These are phyloP conservation scores for Stemphylium vesicarium DNA, from an alignment of 2,329 filamentous ascomycete genomes.

Conservation along the genomic window DNA sequence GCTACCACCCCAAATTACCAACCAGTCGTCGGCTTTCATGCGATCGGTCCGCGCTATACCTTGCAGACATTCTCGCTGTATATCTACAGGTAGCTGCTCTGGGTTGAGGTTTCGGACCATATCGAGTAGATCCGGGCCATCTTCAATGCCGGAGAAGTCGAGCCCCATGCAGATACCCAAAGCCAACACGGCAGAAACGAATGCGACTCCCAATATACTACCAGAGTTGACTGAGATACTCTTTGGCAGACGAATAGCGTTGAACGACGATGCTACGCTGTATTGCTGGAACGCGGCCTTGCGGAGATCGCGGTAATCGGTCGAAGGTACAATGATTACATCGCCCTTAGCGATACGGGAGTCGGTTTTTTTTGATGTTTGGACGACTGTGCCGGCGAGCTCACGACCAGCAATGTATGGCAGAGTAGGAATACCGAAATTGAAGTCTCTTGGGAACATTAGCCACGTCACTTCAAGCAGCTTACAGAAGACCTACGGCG, in stretches of 20 bases:
- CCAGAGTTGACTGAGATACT: conserved; percentile 61
- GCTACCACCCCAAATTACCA: conserved; percentile 76
- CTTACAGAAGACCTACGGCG: conserved; percentile 60
- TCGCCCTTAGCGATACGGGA: conserved; percentile 57
- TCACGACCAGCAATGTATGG: conserved; percentile 75
- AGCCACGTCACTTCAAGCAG: not conserved
- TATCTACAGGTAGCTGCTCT: conserved; percentile 64
- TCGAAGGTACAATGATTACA: conserved; percentile 67
- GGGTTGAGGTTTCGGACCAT: conserved; percentile 57
- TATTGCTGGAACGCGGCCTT: conserved; percentile 77
- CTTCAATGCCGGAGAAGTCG: conserved; percentile 61
- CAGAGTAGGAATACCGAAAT: conserved; percentile 70
- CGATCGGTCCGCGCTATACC: conserved; percentile 61
- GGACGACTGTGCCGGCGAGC: conserved; percentile 68
- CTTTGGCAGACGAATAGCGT: conserved; percentile 67
- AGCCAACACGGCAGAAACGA: conserved; percentile 70
- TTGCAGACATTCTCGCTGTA: conserved; percentile 67
- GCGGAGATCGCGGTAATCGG: conserved; percentile 74
- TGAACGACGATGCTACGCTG: conserved; percentile 68
- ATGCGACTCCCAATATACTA: conserved; percentile 72
- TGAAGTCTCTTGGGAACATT: conserved; percentile 63
- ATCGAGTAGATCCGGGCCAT: conserved; percentile 65
- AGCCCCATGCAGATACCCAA: conserved; percentile 74
- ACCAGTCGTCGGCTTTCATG: conserved; percentile 68
- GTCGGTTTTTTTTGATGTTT: conserved; percentile 45